Evolutionary conservation across 345 rosid species (phyloP), one percentile per base, ranked within the genome.

Genomic region (Citrus sinensis): DNA sequence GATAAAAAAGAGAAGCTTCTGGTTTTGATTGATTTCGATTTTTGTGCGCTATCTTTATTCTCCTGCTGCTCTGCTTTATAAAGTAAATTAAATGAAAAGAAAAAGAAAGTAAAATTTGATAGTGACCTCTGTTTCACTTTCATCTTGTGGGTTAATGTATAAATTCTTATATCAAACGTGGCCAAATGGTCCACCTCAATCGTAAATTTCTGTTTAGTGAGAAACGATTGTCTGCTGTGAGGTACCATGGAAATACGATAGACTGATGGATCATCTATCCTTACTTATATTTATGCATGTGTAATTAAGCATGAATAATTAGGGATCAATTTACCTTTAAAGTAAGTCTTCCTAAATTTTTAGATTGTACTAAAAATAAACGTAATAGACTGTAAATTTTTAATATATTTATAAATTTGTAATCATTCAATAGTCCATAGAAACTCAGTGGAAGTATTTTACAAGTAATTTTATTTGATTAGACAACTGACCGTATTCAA

Each of bases 1-100:
- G 32, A 58, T 7, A 56, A n/a, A 37, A 75, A 40, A 75, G 51
- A 54, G 77, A 80, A 77, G 79, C 55, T 80, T 78, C 79, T 76
- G 78, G 71, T 75, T 46, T 71, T 49, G 27, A 5, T 74, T 59
- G 27, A 5, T 25, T 30, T 54, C 2, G 46, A 9, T 9, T 40
- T 40, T 40, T 54, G 63, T 1, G 22, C 22, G 27, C 55, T 61
- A 17, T 25, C 14, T 7, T 19, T 22, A 6, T 10, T 54, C 5
- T 34, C 35, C 5, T 51, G 13, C 16, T 54, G 39, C n/a, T 66
- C 24, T 34, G 37, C 14, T 76, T 66, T 51, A 32, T 6, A 65
- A 75, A 64, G 67, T 24, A 42, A 42, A 42, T 2, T 0, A 34
- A 34, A 34, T 1, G 9, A 39, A 39, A 16, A 51, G 2, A 17